Percentiles rank a stretch among this genome's conserved stretches.
Conservation (phyloP, 2,329 filamentous ascomycete species). For the Rutstroemia sp. region DNA sequence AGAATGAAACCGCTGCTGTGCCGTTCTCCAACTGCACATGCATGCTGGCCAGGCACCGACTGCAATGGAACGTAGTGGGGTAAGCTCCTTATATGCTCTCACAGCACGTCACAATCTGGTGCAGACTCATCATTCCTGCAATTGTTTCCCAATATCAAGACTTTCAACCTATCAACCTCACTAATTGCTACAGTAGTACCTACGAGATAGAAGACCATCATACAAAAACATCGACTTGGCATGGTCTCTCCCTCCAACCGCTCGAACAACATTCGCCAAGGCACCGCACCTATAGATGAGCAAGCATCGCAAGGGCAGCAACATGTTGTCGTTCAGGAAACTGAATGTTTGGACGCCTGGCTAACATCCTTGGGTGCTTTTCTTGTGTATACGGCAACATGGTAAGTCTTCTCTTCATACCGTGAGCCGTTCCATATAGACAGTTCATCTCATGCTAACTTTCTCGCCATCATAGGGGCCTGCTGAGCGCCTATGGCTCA, state of each 20-base stretch:
- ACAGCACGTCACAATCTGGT: no score
- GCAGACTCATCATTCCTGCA: no score
- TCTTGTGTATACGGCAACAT: neutral
- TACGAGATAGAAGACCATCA: no score
- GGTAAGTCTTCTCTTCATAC: neutral
- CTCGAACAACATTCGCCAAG: neutral
- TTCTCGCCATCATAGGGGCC: neutral
- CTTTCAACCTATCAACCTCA: no score
- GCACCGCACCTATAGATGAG: neutral
- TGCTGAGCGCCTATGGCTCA: neutral
- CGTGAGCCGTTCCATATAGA: neutral
- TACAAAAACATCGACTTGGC: neutral
- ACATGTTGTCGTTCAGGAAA: neutral
- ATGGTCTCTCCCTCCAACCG: neutral
- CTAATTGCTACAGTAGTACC: no score
- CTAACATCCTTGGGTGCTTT: neutral
- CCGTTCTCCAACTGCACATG: no score
- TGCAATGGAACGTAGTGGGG: no score
- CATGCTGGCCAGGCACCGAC: no score
- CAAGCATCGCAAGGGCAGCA: neutral
- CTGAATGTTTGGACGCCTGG: neutral
- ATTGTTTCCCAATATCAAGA: no score
- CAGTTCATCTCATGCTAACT: neutral
- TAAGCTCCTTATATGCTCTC: no score
- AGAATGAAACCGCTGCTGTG: no score